Conservation (phyloP, 2,329 filamentous ascomycete species). For the Nemania diffusa region DNA sequence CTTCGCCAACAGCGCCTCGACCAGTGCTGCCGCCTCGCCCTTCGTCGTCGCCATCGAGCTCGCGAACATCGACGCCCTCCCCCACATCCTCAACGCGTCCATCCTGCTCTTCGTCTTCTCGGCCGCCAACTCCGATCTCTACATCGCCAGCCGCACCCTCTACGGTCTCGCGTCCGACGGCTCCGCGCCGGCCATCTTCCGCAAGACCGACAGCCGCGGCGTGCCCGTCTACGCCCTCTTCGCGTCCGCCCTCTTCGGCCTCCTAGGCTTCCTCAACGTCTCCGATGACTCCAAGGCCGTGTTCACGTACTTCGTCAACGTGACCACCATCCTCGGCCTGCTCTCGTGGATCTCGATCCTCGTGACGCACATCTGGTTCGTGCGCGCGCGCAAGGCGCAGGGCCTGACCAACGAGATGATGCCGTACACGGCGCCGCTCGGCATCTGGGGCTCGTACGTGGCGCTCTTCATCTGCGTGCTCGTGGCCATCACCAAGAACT, state of each 20-base stretch:
- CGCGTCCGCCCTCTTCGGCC: slow-evolving; percentile 68
- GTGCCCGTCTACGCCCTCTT: slow-evolving; percentile 75
- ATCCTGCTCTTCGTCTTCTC: slow-evolving; percentile 82
- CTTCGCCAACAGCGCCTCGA: slow-evolving; percentile 64
- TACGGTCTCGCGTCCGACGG: slow-evolving; percentile 78
- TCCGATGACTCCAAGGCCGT: slow-evolving; percentile 65
- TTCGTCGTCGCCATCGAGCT: slow-evolving; percentile 79
- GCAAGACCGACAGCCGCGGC: slow-evolving; percentile 75
- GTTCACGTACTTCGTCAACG: slow-evolving; percentile 74
- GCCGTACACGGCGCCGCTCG: slow-evolving; percentile 76
- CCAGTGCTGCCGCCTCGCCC: slow-evolving; percentile 71
- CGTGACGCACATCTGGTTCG: slow-evolving; percentile 74
- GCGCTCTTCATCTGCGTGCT: slow-evolving; percentile 77
- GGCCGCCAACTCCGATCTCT: slow-evolving; percentile 80
- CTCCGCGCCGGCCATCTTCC: slow-evolving; percentile 77
- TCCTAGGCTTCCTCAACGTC: slow-evolving; percentile 76
- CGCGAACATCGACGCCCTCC: slow-evolving; percentile 70
- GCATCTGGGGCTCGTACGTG: slow-evolving; percentile 73
- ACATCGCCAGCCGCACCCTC: slow-evolving; percentile 78
- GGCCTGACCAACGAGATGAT: slow-evolving; percentile 64
- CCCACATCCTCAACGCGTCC: slow-evolving; percentile 77
- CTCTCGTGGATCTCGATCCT: slow-evolving; percentile 75
- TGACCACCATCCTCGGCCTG: slow-evolving; percentile 73
- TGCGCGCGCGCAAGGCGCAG: slow-evolving; percentile 70
- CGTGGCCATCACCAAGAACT: slow-evolving; percentile 86